Percentiles rank a stretch among this genome's conserved stretches.
Conservation (phyloP, 306 rosid species). For the Elaeagnus macrophylla region DNA sequence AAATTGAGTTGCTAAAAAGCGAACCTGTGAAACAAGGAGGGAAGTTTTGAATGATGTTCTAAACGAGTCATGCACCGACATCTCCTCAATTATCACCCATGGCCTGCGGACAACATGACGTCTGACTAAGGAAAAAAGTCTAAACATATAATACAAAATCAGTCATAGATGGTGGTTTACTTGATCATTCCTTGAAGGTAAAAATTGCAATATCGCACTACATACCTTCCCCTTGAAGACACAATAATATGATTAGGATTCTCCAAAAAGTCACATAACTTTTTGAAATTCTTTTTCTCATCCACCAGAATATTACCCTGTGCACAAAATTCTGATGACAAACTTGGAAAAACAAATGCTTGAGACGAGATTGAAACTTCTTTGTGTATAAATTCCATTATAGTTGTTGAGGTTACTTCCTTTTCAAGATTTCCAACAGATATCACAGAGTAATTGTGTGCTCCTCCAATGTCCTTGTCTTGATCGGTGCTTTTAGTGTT, state of each 20-base stretch:
- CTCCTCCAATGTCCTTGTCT: slow-evolving; percentile 47
- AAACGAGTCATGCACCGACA: slow-evolving; percentile 21
- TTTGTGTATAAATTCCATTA: slow-evolving; percentile 40
- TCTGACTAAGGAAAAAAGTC: slow-evolving; percentile 5
- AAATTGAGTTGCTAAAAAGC: slow-evolving; percentile 2
- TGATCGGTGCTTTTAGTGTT: slow-evolving; percentile 4
- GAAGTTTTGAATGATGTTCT: slow-evolving; percentile 35
- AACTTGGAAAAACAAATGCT: slow-evolving; percentile 42
- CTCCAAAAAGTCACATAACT: slow-evolving; percentile 41
- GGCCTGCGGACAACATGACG: slow-evolving; percentile 52
- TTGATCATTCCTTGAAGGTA: neutral
- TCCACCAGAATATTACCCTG: slow-evolving; percentile 42
- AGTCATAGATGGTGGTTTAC: neutral
- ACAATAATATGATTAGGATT: slow-evolving; percentile 40
- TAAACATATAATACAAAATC: neutral
- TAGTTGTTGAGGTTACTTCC: slow-evolving; percentile 27
- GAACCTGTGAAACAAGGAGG: slow-evolving; percentile 39
- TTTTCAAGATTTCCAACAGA: slow-evolving; percentile 62
- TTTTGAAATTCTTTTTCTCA: slow-evolving; percentile 29
- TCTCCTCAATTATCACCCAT: slow-evolving; percentile 47
- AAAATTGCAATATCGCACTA: neutral
- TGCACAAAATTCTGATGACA: slow-evolving; percentile 29
- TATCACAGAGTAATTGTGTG: slow-evolving; percentile 29
- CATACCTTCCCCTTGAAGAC: slow-evolving; percentile 67
- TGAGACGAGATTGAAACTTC: slow-evolving; percentile 37